Percentiles rank a stretch among this genome's conserved stretches.
These are phyloP conservation scores for Alternaria triticina DNA, from an alignment of 2,329 filamentous ascomycete species.

Conservation along the genomic window DNA sequence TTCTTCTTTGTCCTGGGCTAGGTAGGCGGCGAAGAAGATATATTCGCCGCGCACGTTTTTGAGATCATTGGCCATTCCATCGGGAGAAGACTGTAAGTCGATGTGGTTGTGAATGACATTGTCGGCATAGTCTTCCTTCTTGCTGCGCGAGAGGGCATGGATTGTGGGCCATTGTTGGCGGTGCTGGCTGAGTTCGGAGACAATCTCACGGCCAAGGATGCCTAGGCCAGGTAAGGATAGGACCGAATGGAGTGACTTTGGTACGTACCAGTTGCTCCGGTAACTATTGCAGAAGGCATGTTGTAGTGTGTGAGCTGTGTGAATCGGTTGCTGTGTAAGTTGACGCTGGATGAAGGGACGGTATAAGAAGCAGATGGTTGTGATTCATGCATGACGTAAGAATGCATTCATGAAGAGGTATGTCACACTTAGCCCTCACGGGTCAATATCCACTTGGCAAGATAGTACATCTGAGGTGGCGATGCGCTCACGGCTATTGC, in stretches of 20 bases:
- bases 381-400: conserved; percentile 14
- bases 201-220: conserved; percentile 51
- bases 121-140: conserved; percentile 45
- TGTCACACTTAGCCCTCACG: not conserved
- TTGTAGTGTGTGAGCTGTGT: not conserved
- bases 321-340: not conserved
- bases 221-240: conserved; percentile 28
- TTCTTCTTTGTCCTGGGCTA: conserved; percentile 46
- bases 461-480: not conserved
- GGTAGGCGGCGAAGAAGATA: conserved; percentile 54
- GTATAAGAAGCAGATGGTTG: not conserved
- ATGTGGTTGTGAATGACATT: conserved; percentile 50
- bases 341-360: not conserved
- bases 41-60: conserved; percentile 48
- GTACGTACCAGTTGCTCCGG: conserved; percentile 36
- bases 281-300: conserved; percentile 43
- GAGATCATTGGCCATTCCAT: conserved; percentile 49
- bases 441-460: not conserved
- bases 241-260: not conserved
- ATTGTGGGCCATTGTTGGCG: conserved; percentile 46
- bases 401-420: conserved; percentile 5
- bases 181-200: conserved; percentile 47
- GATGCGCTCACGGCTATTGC: not conserved
- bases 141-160: conserved; percentile 50
- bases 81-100: conserved; percentile 45